Evolutionary conservation across 2,329 filamentous ascomycete species (phyloP).

Genomic region (Colletotrichum truncatum): DNA sequence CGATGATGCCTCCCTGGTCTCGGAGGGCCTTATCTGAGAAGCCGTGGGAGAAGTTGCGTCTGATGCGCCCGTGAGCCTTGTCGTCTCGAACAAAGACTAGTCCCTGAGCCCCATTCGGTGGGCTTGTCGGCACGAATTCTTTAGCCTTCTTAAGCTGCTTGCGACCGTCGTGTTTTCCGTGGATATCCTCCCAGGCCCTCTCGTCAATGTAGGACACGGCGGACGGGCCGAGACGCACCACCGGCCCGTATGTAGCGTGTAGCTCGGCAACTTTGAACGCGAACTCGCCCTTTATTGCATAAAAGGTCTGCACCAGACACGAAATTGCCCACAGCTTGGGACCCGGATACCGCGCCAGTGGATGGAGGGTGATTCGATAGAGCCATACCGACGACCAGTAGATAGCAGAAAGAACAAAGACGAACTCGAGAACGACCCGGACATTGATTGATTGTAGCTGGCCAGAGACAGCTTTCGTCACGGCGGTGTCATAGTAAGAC

Average conservation of each 20-base stretch:
- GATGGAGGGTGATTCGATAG: slow-evolving; percentile 28
- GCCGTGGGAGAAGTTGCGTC: slow-evolving; percentile 36
- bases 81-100: slow-evolving; percentile 4
- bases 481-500: too few relatives aligned
- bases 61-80: slow-evolving; percentile 5
- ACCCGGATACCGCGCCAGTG: slow-evolving; percentile 41
- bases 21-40: slow-evolving; percentile 40
- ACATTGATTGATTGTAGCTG: background rate
- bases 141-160: slow-evolving; percentile 9
- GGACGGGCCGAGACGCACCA: background rate
- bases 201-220: slow-evolving; percentile 6
- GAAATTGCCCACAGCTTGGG: slow-evolving; percentile 42
- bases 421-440: background rate
- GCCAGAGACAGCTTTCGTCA: background rate
- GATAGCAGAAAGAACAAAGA: background rate
- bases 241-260: background rate
- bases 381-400: slow-evolving; percentile 2
- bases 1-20: slow-evolving; percentile 39
- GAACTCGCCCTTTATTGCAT: background rate
- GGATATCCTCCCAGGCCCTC: slow-evolving; percentile 4
- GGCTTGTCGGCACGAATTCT: slow-evolving; percentile 7
- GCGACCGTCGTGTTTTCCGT: background rate
- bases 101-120: background rate
- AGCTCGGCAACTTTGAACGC: slow-evolving; percentile 1
- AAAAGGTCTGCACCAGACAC: background rate